These are phyloP conservation scores for Populus euphratica DNA, from an alignment of 345 rosid species.

Conservation along the genomic window DNA sequence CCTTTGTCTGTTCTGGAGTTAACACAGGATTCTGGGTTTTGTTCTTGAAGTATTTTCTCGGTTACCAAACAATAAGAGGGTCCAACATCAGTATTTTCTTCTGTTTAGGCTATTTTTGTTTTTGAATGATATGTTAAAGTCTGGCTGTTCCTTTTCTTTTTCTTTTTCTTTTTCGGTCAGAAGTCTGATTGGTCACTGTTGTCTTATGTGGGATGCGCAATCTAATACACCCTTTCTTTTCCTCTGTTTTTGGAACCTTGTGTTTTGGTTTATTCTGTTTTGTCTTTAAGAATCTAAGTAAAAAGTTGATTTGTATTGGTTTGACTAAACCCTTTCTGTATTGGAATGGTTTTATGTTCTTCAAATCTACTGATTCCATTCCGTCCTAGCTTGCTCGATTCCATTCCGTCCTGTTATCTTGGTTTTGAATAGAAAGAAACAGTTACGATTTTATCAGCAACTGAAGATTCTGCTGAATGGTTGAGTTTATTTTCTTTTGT, in stretches of 20 bases:
- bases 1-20: neutral
- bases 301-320: slow-evolving; percentile 39
- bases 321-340: slow-evolving; percentile 32
- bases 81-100: neutral
- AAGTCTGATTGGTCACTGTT: slow-evolving; percentile 19
- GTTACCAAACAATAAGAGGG: slow-evolving; percentile 19
- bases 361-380: slow-evolving; percentile 27
- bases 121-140: slow-evolving; percentile 13
- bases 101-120: neutral
- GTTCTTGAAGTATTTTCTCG: slow-evolving; percentile 8
- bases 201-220: slow-evolving; percentile 17
- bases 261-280: slow-evolving; percentile 60
- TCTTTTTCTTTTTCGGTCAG: neutral
- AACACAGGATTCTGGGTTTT: neutral
- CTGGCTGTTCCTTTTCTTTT: slow-evolving; percentile 4
- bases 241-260: slow-evolving; percentile 54
- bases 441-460: slow-evolving; percentile 5
- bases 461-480: slow-evolving; percentile 15
- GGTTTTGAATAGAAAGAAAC: slow-evolving; percentile 15
- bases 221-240: slow-evolving; percentile 19
- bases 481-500: slow-evolving; percentile 8
- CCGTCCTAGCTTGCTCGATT: slow-evolving; percentile 24
- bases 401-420: slow-evolving; percentile 12
- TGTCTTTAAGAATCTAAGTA: slow-evolving; percentile 55
- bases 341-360: slow-evolving; percentile 28